phyloP scores from a whole-genome alignment of 1,284 basidiomycete species.

The Trametes polyzona region DNA sequence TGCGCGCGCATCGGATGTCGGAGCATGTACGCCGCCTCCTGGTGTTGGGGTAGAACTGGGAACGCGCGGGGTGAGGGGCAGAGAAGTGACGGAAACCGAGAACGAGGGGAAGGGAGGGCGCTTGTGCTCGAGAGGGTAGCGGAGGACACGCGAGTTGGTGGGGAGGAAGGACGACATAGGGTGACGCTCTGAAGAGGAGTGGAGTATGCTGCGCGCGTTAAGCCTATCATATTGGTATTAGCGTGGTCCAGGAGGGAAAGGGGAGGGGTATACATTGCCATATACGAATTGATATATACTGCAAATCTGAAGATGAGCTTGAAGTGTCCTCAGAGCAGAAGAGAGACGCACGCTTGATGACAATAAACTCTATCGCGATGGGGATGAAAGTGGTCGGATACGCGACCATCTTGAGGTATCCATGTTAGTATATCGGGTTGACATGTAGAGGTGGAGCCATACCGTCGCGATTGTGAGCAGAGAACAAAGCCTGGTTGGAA shows the following conservation, averaged over 20 bases:
- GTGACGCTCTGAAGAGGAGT: background rate
- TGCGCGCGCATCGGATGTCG: background rate
- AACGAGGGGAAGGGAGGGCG: background rate
- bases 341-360: slow-evolving; percentile 32
- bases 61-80: background rate
- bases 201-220: slow-evolving; percentile 15
- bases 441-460: background rate
- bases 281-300: slow-evolving; percentile 38
- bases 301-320: background rate
- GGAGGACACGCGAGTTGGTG: background rate
- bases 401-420: slow-evolving; percentile 33
- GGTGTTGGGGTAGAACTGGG: background rate
- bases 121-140: slow-evolving; percentile 5
- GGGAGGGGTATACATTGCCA: slow-evolving; percentile 30
- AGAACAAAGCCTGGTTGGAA: slow-evolving; percentile 32
- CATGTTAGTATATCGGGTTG: too few species aligned
- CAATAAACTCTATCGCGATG: slow-evolving; percentile 33
- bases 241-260: too few species aligned
- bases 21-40: background rate
- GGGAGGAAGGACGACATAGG: background rate
- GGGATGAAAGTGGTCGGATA: slow-evolving; percentile 32
- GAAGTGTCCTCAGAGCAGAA: background rate
- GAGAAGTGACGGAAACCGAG: background rate
- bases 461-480: slow-evolving; percentile 29
- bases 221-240: slow-evolving; percentile 3